These are phyloP conservation scores for Pseudocercospora ulei DNA, from an alignment of 2,329 filamentous ascomycete species.

Conservation along the genomic window DNA sequence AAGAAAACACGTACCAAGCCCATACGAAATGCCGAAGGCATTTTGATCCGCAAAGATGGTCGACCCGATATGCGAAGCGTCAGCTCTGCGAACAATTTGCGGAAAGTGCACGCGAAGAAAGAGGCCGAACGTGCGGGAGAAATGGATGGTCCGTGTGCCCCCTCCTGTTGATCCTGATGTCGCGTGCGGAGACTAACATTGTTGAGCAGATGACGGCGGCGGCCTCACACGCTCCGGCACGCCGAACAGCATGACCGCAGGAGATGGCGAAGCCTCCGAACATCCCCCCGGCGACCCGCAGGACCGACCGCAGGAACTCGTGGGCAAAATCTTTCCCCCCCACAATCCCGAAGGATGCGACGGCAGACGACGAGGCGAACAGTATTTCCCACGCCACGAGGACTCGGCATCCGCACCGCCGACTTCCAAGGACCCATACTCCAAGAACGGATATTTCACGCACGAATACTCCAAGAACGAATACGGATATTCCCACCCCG, in stretches of 20 bases:
- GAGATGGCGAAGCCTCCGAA: slow-evolving; percentile 21
- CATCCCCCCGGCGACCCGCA: slow-evolving; percentile 19
- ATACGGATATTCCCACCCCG: too few species aligned
- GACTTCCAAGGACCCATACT: slow-evolving; percentile 13
- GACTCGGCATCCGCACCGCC: slow-evolving; percentile 3
- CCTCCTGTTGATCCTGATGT: too few species aligned
- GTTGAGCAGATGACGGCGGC: slow-evolving; percentile 10
- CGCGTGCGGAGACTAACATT: slow-evolving; percentile 10
- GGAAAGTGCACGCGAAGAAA: slow-evolving; percentile 45
- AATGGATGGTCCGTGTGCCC: slow-evolving; percentile 24
- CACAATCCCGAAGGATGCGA: slow-evolving; percentile 19
- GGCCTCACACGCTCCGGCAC: slow-evolving; percentile 20
- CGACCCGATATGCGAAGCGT: slow-evolving; percentile 45
- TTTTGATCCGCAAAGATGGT: slow-evolving; percentile 46
- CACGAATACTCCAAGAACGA: too few species aligned
- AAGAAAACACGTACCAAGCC: slow-evolving; percentile 46
- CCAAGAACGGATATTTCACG: too few species aligned
- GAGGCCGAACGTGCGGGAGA: slow-evolving; percentile 35
- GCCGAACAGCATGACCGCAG: slow-evolving; percentile 17
- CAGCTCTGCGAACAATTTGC: slow-evolving; percentile 45
- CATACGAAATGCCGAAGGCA: slow-evolving; percentile 43
- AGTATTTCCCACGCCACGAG: slow-evolving; percentile 24
- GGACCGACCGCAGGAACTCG: slow-evolving; percentile 28
- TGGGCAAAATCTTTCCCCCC: slow-evolving; percentile 30
- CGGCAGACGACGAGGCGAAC: slow-evolving; percentile 17